Evolutionary conservation across 805 yeast genomes (phyloP).

Genomic region (Ogataea neopini): DNA sequence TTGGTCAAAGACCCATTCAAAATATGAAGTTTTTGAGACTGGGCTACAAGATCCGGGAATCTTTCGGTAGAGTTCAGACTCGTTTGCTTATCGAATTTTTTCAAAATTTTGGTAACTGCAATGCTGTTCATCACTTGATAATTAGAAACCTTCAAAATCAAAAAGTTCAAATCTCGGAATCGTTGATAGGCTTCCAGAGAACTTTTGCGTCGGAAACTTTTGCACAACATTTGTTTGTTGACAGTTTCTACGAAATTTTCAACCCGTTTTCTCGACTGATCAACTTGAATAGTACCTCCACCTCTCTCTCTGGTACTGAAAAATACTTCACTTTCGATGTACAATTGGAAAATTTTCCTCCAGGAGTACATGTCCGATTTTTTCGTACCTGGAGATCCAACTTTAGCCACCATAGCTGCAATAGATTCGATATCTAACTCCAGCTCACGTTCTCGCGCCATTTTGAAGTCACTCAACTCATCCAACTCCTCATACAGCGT

Average conservation of each 20-base stretch:
- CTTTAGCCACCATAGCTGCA: constrained; percentile 39
- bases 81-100: constrained; percentile 77
- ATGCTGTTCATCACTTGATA: constrained; percentile 62
- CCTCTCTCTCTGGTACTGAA: constrained; percentile 44
- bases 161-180: constrained; percentile 55
- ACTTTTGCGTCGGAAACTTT: constrained; percentile 47
- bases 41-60: constrained; percentile 41
- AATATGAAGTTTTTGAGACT: constrained; percentile 22
- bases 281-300: constrained; percentile 46
- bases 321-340: constrained; percentile 66
- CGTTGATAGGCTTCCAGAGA: constrained; percentile 46
- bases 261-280: constrained; percentile 47
- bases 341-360: constrained; percentile 66
- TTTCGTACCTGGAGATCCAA: constrained; percentile 43
- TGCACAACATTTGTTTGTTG: constrained; percentile 38
- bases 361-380: constrained; percentile 62
- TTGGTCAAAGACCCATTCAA: constrained; percentile 46
- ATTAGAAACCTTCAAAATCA: constrained; percentile 55
- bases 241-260: constrained; percentile 42
- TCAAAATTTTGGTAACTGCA: constrained; percentile 68
- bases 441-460: constrained; percentile 44
- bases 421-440: constrained; percentile 44
- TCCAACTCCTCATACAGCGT: constrained; percentile 57
- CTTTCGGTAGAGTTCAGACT: constrained; percentile 46
- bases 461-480: constrained; percentile 45